Percentiles rank a stretch among this genome's conserved stretches.
These are phyloP conservation scores for Verticillium alfalfae DNA, from an alignment of 2,329 filamentous ascomycete species.

Conservation along the genomic window DNA sequence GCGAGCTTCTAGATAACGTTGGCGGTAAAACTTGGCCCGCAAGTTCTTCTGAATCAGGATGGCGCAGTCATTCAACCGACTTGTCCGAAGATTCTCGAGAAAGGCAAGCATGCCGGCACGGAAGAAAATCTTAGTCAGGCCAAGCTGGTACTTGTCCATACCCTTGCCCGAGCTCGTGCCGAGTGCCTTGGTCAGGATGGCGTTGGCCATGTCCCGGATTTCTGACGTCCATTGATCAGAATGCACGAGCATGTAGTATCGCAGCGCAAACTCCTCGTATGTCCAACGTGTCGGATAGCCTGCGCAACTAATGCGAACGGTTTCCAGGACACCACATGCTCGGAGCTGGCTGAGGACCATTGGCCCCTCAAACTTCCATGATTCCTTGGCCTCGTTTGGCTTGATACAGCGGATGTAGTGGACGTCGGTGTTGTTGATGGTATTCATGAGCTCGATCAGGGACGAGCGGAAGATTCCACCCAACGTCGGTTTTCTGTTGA, in stretches of 20 bases:
- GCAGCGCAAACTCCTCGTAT: slow-evolving; percentile 93
- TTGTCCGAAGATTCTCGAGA: slow-evolving; percentile 88
- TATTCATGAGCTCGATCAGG: slow-evolving; percentile 94
- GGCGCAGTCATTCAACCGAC: slow-evolving; percentile 84
- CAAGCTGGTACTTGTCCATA: slow-evolving; percentile 92
- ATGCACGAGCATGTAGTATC: slow-evolving; percentile 96
- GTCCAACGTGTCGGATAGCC: slow-evolving; percentile 98
- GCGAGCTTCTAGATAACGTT: slow-evolving; percentile 82
- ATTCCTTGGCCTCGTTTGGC: slow-evolving; percentile 92
- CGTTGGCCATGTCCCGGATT: slow-evolving; percentile 89
- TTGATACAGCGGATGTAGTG: slow-evolving; percentile 99
- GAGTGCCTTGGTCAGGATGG: slow-evolving; percentile 82
- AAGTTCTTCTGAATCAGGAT: slow-evolving; percentile 99
- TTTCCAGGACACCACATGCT: slow-evolving; percentile 98
- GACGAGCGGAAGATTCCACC: slow-evolving; percentile 99
- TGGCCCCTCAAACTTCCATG: slow-evolving; percentile 97
- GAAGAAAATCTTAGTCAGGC: slow-evolving; percentile 99
- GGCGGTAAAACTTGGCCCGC: slow-evolving; percentile 89
- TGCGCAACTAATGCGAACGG: slow-evolving; percentile 93
- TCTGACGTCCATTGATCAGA: slow-evolving; percentile 89
- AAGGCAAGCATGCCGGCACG: slow-evolving; percentile 98
- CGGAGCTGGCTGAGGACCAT: slow-evolving; percentile 97
- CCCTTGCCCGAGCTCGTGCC: slow-evolving; percentile 70
- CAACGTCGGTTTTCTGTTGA: slow-evolving; percentile 92
- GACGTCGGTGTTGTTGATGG: slow-evolving; percentile 95